phyloP scores from a whole-genome alignment of 1,284 basidiomycete species.

The Melanopsichium pennsylvanicum region DNA sequence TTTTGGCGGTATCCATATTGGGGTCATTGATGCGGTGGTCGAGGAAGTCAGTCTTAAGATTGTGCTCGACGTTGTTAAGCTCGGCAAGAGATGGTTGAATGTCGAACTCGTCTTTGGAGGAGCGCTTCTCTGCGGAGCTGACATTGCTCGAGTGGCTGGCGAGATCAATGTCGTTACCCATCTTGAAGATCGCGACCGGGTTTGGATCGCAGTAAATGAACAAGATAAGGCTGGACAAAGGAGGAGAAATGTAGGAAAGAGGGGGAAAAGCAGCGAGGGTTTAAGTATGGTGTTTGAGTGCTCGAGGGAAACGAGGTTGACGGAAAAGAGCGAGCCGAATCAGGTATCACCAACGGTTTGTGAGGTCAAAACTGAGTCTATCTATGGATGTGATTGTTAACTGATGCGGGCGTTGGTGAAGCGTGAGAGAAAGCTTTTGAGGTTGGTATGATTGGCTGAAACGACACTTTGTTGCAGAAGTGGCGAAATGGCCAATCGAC shows the following conservation, averaged over 20 bases:
- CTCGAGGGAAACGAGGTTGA: background rate
- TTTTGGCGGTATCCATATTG: slow-evolving; percentile 46
- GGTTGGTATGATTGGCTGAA: too few species aligned
- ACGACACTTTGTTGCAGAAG: too few species aligned
- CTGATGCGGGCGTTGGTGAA: too few species aligned
- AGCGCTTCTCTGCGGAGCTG: slow-evolving; percentile 26
- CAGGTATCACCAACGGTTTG: too few species aligned
- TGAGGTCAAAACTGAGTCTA: too few species aligned
- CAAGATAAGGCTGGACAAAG: background rate
- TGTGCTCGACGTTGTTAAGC: slow-evolving; percentile 39
- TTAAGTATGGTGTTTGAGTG: slow-evolving; percentile 1
- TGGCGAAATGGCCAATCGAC: too few species aligned
- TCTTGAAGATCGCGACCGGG: slow-evolving; percentile 6
- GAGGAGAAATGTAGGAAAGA: too few species aligned
- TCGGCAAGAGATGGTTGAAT: slow-evolving; percentile 10
- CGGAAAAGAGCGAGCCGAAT: background rate
- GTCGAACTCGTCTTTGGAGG: slow-evolving; percentile 36
- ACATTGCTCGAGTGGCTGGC: slow-evolving; percentile 20
- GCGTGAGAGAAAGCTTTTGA: too few species aligned
- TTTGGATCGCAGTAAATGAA: slow-evolving; percentile 2
- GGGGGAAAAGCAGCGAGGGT: too few species aligned
- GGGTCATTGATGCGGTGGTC: slow-evolving; percentile 51
- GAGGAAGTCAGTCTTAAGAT: slow-evolving; percentile 42
- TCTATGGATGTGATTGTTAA: too few species aligned
- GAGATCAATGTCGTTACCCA: slow-evolving; percentile 40